A percentile compares a stretch with the other conserved stretches of the same genome.
These are phyloP conservation scores for Tremella mesenterica DNA, from an alignment of 768 basidiomycete species.

Conservation along the genomic window DNA sequence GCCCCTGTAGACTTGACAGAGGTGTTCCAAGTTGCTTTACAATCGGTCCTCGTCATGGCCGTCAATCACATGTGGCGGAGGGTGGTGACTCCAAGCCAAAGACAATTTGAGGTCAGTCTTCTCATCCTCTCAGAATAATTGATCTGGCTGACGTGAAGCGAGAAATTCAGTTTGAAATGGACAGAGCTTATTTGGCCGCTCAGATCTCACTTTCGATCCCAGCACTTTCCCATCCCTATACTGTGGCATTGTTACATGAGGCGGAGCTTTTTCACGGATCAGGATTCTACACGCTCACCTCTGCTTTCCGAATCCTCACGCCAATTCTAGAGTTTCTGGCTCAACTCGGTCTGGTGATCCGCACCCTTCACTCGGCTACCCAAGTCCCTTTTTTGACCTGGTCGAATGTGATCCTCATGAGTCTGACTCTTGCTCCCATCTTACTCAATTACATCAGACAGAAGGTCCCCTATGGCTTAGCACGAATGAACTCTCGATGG, in stretches of 20 bases:
- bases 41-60: background rate
- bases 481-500: background rate
- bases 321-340: slow-evolving; percentile 4
- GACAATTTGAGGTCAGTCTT: slow-evolving; percentile 9
- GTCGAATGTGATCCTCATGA: slow-evolving; percentile 10
- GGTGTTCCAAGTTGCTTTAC: slow-evolving; percentile 10
- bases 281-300: slow-evolving; percentile 4
- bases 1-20: background rate
- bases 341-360: slow-evolving; percentile 3
- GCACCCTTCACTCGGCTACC: background rate
- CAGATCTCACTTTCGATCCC: slow-evolving; percentile 35
- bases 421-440: slow-evolving; percentile 14
- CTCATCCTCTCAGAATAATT: background rate
- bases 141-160: background rate
- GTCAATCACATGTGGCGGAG: slow-evolving; percentile 9
- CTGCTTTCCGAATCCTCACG: slow-evolving; percentile 4
- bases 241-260: slow-evolving; percentile 21
- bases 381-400: background rate
- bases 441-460: slow-evolving; percentile 2
- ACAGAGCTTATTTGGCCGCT: slow-evolving; percentile 16
- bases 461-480: background rate
- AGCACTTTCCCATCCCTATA: slow-evolving; percentile 14
- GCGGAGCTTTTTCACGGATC: slow-evolving; percentile 25
- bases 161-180: slow-evolving; percentile 20
- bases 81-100: slow-evolving; percentile 5